These are phyloP conservation scores for Lecanicillium sp. DNA, from an alignment of 2,329 filamentous ascomycete species.

Conservation along the genomic window DNA sequence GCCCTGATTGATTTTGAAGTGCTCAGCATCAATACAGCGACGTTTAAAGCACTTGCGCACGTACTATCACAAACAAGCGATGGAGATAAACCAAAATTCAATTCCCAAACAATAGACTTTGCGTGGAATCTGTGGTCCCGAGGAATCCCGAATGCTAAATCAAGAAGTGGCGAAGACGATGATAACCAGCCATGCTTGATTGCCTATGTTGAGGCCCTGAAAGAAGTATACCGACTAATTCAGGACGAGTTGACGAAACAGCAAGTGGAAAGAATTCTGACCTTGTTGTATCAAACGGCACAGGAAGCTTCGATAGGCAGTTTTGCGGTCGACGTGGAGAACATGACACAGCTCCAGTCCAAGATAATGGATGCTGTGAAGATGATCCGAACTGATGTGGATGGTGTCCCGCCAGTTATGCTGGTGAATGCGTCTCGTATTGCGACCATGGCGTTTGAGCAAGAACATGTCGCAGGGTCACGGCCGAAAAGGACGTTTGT, in stretches of 20 bases:
- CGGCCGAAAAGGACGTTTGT: conserved; percentile 67
- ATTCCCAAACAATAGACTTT: conserved; percentile 45
- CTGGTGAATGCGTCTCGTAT: conserved; percentile 63
- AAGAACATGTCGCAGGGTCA: conserved; percentile 20
- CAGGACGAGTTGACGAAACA: conserved; percentile 53
- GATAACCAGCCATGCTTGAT: conserved; percentile 77
- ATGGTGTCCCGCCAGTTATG: conserved; percentile 58
- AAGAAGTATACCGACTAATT: conserved; percentile 71
- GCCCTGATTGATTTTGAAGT: conserved; percentile 52
- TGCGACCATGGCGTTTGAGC: conserved; percentile 57
- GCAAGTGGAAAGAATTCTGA: conserved; percentile 59
- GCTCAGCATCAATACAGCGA: conserved; percentile 63
- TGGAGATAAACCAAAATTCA: conserved; percentile 34
- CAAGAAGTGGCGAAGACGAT: conserved; percentile 25
- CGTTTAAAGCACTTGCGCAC: conserved; percentile 58
- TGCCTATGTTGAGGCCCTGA: conserved; percentile 71
- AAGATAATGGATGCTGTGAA: conserved; percentile 61
- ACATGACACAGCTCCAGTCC: conserved; percentile 63
- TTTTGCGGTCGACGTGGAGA: conserved; percentile 66
- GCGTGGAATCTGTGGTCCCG: conserved; percentile 65
- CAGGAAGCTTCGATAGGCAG: conserved; percentile 58
- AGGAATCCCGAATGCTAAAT: conserved; percentile 46
- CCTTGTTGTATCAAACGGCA: conserved; percentile 62
- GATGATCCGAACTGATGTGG: conserved; percentile 57
- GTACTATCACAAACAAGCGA: conserved; percentile 47